Evolutionary conservation across 2,329 filamentous ascomycete genomes (phyloP).

Genomic region (Penicillium rolfsii): DNA sequence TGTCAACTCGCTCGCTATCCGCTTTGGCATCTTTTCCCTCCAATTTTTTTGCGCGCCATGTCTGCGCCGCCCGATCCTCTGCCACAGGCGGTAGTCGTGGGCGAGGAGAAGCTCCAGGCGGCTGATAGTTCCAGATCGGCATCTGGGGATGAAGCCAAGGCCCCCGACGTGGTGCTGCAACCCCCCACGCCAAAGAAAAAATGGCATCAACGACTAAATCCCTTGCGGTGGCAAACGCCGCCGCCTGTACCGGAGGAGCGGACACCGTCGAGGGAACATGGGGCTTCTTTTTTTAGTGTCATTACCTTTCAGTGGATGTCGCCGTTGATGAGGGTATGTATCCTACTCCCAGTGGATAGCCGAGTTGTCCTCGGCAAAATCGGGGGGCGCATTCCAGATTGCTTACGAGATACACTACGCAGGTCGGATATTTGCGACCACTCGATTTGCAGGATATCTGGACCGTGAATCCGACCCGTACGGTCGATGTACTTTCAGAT

Average conservation of each 20-base stretch:
- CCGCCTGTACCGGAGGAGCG: slow-evolving; percentile 62
- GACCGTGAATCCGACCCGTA: slow-evolving; percentile 79
- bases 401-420: slow-evolving; percentile 16
- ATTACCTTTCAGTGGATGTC: slow-evolving; percentile 90
- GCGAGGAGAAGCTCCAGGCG: slow-evolving; percentile 23
- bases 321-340: slow-evolving; percentile 72
- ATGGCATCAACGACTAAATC: slow-evolving; percentile 50
- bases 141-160: slow-evolving; percentile 22
- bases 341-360: not conserved
- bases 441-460: slow-evolving; percentile 86
- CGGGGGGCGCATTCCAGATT: not conserved
- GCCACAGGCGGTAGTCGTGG: slow-evolving; percentile 22
- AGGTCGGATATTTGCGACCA: slow-evolving; percentile 82
- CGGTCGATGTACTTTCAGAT: slow-evolving; percentile 68
- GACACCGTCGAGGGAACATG: slow-evolving; percentile 67
- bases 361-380: not conserved
- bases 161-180: slow-evolving; percentile 11
- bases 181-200: slow-evolving; percentile 17
- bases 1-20: not conserved
- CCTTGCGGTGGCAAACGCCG: slow-evolving; percentile 50
- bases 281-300: slow-evolving; percentile 72
- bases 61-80: slow-evolving; percentile 22
- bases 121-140: slow-evolving; percentile 19
- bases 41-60: slow-evolving; percentile 12
- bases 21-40: not conserved